Conservation (phyloP, 2,329 filamentous ascomycete species). For the Phialophora verrucosa region DNA sequence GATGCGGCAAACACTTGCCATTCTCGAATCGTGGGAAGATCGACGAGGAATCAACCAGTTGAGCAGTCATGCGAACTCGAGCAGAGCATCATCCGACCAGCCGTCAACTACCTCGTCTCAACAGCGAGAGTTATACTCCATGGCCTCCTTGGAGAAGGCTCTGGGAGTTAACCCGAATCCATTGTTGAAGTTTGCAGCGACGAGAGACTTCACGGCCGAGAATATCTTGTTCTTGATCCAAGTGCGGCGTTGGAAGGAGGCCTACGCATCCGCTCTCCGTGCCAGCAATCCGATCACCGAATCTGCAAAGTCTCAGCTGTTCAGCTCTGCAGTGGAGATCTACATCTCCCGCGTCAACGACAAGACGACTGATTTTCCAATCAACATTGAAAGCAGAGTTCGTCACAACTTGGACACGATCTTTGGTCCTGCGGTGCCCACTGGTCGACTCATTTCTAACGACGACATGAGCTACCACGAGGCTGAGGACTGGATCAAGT, state of each 20-base stretch:
- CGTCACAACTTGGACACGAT: constrained; percentile 25
- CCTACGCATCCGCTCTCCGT: constrained; percentile 37
- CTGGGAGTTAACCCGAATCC: constrained; percentile 61
- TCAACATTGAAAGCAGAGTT: constrained; percentile 54
- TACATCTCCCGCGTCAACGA: constrained; percentile 64
- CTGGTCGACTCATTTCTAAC: background rate
- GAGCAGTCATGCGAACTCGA: background rate
- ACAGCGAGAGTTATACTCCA: constrained; percentile 55
- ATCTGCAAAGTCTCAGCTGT: constrained; percentile 41
- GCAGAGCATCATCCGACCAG: background rate
- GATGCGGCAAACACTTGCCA: constrained; percentile 8
- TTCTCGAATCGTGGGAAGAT: constrained; percentile 43
- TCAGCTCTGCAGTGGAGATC: constrained; percentile 61
- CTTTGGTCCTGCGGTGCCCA: constrained; percentile 11
- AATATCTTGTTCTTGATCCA: constrained; percentile 68
- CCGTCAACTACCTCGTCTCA: constrained; percentile 35
- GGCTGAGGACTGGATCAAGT: constrained; percentile 1
- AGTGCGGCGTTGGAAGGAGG: constrained; percentile 60
- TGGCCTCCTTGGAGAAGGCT: constrained; percentile 64
- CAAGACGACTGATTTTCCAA: constrained; percentile 64
- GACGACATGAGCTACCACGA: background rate
- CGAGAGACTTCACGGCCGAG: constrained; percentile 69
- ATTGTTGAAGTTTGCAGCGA: constrained; percentile 65
- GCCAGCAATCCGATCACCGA: constrained; percentile 10
- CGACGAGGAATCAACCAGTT: constrained; percentile 44